Evolutionary conservation across 345 rosid genomes (phyloP).

Genomic region (Toxicodendron radicans): DNA sequence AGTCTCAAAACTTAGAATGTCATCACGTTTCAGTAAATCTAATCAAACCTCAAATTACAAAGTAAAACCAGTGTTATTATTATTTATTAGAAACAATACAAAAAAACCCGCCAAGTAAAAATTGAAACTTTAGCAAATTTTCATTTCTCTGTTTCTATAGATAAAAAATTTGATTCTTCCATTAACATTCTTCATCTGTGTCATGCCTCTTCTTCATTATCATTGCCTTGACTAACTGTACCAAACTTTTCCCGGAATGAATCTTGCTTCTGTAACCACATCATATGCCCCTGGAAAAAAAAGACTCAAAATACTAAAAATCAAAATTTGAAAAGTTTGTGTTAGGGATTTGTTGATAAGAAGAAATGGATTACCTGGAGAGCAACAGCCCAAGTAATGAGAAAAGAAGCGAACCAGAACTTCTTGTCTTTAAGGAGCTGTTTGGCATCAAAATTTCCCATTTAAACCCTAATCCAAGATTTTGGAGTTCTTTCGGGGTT

Average conservation of each 20-base stretch:
- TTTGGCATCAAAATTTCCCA: slow-evolving; percentile 55
- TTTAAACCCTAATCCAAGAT: slow-evolving; percentile 33
- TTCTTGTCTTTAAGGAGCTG: slow-evolving; percentile 72
- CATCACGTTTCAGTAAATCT: background rate
- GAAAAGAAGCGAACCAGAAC: slow-evolving; percentile 80
- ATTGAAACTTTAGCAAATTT: background rate
- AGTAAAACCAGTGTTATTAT: background rate
- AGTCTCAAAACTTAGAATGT: background rate
- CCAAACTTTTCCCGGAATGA: slow-evolving; percentile 76
- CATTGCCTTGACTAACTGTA: slow-evolving; percentile 21
- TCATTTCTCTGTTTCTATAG: background rate
- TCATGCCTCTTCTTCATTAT: slow-evolving; percentile 24
- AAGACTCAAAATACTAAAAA: background rate
- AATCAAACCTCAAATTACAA: background rate
- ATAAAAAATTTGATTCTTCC: background rate
- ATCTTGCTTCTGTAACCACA: slow-evolving; percentile 90
- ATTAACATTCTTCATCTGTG: background rate
- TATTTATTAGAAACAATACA: background rate
- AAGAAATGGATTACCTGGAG: slow-evolving; percentile 56
- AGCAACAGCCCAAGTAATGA: slow-evolving; percentile 88
- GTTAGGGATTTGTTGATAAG: background rate
- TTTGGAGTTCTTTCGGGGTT: background rate
- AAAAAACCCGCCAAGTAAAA: slow-evolving; percentile 1
- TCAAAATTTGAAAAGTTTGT: background rate
- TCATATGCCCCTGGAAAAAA: slow-evolving; percentile 71